These are phyloP conservation scores for Nothomitra cinnamomea DNA, from an alignment of 2,329 filamentous ascomycete genomes.

Conservation along the genomic window DNA sequence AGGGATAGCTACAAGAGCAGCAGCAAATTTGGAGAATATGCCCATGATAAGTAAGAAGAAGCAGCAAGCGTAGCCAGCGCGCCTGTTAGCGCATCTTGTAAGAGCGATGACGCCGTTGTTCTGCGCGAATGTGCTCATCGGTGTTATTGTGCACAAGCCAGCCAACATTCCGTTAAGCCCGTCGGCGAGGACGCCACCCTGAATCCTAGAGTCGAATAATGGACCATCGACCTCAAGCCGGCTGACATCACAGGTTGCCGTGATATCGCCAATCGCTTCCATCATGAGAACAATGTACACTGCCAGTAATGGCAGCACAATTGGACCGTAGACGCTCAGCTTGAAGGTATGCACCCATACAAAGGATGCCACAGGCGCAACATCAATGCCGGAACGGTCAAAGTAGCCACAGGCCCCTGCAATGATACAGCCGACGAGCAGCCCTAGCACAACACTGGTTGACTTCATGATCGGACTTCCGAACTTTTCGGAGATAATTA, in stretches of 20 bases:
- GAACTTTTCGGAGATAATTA: constrained; percentile 66
- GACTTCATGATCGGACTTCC: constrained; percentile 75
- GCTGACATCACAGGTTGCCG: constrained; percentile 66
- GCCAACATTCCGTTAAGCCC: constrained; percentile 60
- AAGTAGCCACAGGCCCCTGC: constrained; percentile 67
- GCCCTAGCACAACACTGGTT: constrained; percentile 55
- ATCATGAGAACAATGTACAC: constrained; percentile 59
- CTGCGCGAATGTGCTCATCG: constrained; percentile 66
- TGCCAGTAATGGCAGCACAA: constrained; percentile 54
- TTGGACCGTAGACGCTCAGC: constrained; percentile 51
- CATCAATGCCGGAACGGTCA: constrained; percentile 51
- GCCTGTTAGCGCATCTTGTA: constrained; percentile 65
- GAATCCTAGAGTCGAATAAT: constrained; percentile 58
- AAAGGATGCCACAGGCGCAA: constrained; percentile 55
- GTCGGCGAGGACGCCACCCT: constrained; percentile 64
- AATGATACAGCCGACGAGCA: constrained; percentile 62
- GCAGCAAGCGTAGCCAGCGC: constrained; percentile 62
- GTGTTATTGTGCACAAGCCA: constrained; percentile 61
- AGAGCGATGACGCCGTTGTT: constrained; percentile 76
- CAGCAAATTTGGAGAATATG: constrained; percentile 69
- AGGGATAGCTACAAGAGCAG: constrained; percentile 61
- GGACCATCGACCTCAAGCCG: constrained; percentile 55
- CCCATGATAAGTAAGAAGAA: constrained; percentile 68
- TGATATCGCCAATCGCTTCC: constrained; percentile 67
- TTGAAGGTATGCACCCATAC: constrained; percentile 67